Base-by-base conservation (phyloP, 225 moss, liverwort and hornwort genomes). In the Marchantia polymorpha region DNA sequence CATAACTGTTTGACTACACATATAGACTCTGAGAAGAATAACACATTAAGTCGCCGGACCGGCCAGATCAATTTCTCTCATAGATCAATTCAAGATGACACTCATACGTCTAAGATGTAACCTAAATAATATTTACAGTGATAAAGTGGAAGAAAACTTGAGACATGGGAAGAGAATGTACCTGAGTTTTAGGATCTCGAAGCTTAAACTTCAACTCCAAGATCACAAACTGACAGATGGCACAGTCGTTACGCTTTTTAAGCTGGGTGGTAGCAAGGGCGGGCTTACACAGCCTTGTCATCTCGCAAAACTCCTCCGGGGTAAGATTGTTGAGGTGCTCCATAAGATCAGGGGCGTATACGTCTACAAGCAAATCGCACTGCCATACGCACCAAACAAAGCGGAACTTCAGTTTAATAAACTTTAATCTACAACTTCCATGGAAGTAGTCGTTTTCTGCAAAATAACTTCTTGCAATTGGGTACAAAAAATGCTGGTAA, bases 191-290 rank as follows among this genome's bases (percentile, higher is more conserved):
- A 0, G 97, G 97, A 82, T 97, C 92, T 81, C 85, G 84, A 80
- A 97, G 83, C 88, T 97, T 96, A 61, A 89, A 76, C 84, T 97
- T 97, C 79, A 94, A 69, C 78, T 97, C 97, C 78, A 97, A 80
- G 27, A 97, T 74, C 75, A 93, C 91, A 64, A 94, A 97, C 83
- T 94, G 93, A 78, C 97, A 97, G 11, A 92, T 87, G 58, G 92
- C 89, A 83, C 97, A 97, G 74, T 97, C 97, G 81, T 91, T 97
- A 49, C 75, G 54, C 47, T 51, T 83, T 69, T 75, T 52, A 16
- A 77, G 76, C 61, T 61, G 72, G 23, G 26, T 23, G 54, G 60
- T 25, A 58, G 54, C 22, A 55, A 74, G 76, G 31, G 77, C 73
- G 72, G 90, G 81, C 56, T 86, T 89, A 84, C 96, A 97, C 25